phyloP scores from a whole-genome alignment of 1,284 basidiomycete genomes.

The Uromyces viciae-fabae region DNA sequence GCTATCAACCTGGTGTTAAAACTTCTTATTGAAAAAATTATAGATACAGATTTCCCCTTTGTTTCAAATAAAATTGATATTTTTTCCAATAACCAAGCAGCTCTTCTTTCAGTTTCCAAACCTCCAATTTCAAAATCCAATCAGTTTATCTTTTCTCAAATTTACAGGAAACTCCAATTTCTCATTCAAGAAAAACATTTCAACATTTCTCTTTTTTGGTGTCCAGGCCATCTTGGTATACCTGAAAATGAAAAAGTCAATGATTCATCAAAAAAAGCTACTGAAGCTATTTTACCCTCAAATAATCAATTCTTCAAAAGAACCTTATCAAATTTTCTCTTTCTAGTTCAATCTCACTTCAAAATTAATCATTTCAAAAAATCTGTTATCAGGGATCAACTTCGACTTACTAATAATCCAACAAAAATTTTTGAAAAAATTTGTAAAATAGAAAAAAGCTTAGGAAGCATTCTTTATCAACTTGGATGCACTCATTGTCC shows the following conservation, averaged over 20 bases:
- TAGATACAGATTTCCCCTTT: too few species aligned
- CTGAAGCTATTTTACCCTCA: too few species aligned
- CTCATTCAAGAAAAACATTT: not conserved
- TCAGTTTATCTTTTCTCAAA: not conserved
- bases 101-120: too few species aligned
- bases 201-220: not conserved
- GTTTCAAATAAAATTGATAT: too few species aligned
- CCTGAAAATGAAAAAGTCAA: not conserved
- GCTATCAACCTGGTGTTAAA: too few species aligned
- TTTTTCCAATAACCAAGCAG: too few species aligned
- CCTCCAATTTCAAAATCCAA: not conserved
- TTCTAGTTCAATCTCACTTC: not conserved
- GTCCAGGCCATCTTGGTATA: not conserved
- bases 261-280: not conserved
- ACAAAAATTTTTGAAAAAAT: not conserved
- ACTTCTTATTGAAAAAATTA: too few species aligned
- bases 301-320: not conserved
- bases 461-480: not conserved
- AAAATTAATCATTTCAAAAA: not conserved
- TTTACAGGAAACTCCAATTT: not conserved
- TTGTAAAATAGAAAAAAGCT: not conserved
- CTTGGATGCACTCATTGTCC: not conserved
- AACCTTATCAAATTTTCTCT: not conserved
- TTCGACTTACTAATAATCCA: not conserved
- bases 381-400: not conserved